These are phyloP conservation scores for Panellus pusillus DNA, from an alignment of 768 basidiomycete genomes.

Conservation along the genomic window DNA sequence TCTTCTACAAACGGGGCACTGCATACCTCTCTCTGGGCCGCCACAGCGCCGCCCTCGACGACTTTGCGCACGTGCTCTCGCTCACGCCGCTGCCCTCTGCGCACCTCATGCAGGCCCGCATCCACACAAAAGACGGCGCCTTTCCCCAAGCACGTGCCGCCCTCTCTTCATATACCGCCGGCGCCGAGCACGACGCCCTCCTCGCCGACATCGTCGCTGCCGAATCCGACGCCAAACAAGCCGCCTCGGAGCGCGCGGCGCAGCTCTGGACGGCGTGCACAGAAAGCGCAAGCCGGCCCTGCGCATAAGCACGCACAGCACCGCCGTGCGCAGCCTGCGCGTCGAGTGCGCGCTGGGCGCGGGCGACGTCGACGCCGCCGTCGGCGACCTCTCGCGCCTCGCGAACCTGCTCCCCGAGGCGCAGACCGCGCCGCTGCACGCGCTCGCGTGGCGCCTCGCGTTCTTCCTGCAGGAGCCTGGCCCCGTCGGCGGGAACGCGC, in stretches of 20 bases:
- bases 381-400: conserved; percentile 85
- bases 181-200: conserved; percentile 51
- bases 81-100: conserved; percentile 82
- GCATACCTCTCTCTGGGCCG: conserved; percentile 80
- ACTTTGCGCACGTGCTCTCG: conserved; percentile 80
- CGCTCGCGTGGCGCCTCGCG: conserved; percentile 75
- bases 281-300: conserved; percentile 74
- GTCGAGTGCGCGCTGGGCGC: conserved; percentile 76
- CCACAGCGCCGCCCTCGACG: conserved; percentile 73
- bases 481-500: conserved; percentile 59
- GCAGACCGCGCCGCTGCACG: conserved; percentile 56
- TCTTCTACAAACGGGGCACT: conserved; percentile 92
- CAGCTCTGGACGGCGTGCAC: conserved; percentile 81
- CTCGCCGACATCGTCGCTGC: conserved; percentile 59
- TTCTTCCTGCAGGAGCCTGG: conserved; percentile 80
- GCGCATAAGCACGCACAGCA: conserved; percentile 67
- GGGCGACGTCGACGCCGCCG: conserved; percentile 80
- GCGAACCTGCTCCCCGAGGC: conserved; percentile 70
- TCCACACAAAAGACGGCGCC: conserved; percentile 79
- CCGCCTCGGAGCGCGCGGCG: conserved; percentile 58
- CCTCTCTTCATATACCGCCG: conserved; percentile 56
- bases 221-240: conserved; percentile 61
- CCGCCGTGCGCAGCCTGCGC: conserved; percentile 67
- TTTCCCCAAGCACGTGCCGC: conserved; percentile 62
- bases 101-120: conserved; percentile 83